phyloP scores from a whole-genome alignment of 2,329 filamentous ascomycete genomes.

The Chaetomiaceae sp. region DNA sequence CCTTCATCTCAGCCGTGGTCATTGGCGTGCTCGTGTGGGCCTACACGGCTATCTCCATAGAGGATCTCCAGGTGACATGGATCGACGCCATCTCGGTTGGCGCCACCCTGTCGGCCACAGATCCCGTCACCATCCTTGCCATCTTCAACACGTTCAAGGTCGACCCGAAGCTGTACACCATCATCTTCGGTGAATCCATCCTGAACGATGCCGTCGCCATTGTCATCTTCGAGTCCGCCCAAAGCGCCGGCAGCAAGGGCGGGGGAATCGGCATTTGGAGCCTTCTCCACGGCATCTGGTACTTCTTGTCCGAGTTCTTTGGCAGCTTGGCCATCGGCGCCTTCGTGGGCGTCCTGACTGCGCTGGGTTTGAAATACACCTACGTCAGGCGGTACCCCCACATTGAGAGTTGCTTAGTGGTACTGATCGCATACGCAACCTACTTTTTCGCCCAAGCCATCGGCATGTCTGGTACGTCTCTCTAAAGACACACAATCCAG shows the following conservation, averaged over 20 bases:
- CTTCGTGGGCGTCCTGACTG: slow-evolving; percentile 79
- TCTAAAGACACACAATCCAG: no score
- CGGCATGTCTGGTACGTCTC: slow-evolving; percentile 78
- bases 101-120: slow-evolving; percentile 91
- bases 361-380: slow-evolving; percentile 88
- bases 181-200: slow-evolving; percentile 98
- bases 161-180: slow-evolving; percentile 95
- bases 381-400: slow-evolving; percentile 89
- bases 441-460: slow-evolving; percentile 98
- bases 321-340: slow-evolving; percentile 88
- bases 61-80: slow-evolving; percentile 81
- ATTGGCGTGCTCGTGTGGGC: slow-evolving; percentile 84
- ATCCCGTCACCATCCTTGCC: slow-evolving; percentile 94
- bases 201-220: slow-evolving; percentile 98
- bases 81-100: slow-evolving; percentile 96
- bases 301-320: slow-evolving; percentile 95
- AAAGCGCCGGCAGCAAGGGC: slow-evolving; percentile 74
- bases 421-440: slow-evolving; percentile 90
- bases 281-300: slow-evolving; percentile 84
- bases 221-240: slow-evolving; percentile 95
- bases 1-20: slow-evolving; percentile 94
- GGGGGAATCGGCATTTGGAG: slow-evolving; percentile 73
- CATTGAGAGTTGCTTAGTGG: slow-evolving; percentile 91
- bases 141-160: slow-evolving; percentile 99
- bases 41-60: slow-evolving; percentile 82